phyloP scores from a whole-genome alignment of 176 grass and related monocot species.

The Oryza meridionalis region DNA sequence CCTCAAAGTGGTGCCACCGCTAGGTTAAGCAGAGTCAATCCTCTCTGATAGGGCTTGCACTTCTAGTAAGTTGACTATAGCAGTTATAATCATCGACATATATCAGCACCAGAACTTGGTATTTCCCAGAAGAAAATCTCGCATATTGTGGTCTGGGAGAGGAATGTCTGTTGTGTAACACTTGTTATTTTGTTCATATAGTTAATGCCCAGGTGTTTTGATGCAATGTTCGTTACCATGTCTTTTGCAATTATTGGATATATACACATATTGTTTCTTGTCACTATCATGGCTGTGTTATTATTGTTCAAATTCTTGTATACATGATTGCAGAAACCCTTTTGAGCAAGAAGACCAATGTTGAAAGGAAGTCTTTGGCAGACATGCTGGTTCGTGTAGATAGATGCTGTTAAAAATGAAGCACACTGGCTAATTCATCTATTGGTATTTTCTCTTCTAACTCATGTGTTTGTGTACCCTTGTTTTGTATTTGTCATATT shows the following conservation, averaged over 20 bases:
- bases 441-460: slow-evolving; percentile 5
- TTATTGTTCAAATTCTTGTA: background rate
- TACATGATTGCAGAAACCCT: slow-evolving; percentile 16
- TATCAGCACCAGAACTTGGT: background rate
- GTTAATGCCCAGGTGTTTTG: background rate
- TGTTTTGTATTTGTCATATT: background rate
- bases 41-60: background rate
- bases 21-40: background rate
- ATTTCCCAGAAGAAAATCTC: background rate
- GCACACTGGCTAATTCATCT: background rate
- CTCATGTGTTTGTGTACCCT: background rate
- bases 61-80: too few species aligned
- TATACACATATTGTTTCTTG: background rate
- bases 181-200: background rate
- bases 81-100: background rate
- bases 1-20: too few species aligned
- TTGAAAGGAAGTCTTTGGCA: slow-evolving; percentile 11
- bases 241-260: background rate
- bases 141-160: background rate
- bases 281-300: background rate
- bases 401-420: slow-evolving; percentile 15
- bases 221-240: background rate
- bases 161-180: background rate
- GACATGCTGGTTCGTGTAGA: slow-evolving; percentile 28
- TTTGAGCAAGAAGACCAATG: slow-evolving; percentile 5